Evolutionary conservation across 495 filamentous ascomycete genomes (phyloP), one percentile per base, ranked within the genome.

Genomic region (Tuber umbilicatum): DNA sequence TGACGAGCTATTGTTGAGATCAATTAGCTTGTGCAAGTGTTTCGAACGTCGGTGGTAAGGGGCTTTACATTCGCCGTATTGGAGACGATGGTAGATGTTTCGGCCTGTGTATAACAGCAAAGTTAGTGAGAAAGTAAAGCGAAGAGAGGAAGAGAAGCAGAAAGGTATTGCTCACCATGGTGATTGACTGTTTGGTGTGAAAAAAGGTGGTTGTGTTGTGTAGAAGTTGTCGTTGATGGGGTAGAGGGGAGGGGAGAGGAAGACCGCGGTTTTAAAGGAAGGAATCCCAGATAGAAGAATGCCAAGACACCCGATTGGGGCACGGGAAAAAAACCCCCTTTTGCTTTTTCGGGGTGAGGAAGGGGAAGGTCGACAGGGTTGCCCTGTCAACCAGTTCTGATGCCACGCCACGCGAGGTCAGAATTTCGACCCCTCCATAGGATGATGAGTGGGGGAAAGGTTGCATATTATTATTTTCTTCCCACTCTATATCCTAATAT

Each of bases 1-100:
- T 97, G 83, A 91, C 84, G 85, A 97, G 90, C 93, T 97, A 84
- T 82, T 73, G 71, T 79, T 39, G 31, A 76, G 38, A 70, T 47
- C 71, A 39, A 76, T 71, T 70, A 38, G 69, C 60, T 31, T 71
- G 21, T n/a, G 42, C 39, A 35, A 64, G 40, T 37, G 38, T 16
- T 35, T 68, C 2, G 39, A 3, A 70, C 10, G 55, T 23, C 19
- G 10, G 64, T 37, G 37, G 43, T 17, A 45, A 35, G 68, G 67
- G 42, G 75, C 2, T 73, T 73, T 68, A 82, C 81, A 74, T 83
- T 81, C 37, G 74, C 74, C 68, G 81, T 81, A 76, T 83, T 83
- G 35, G 81, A 83, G 69, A 83, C 60, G 40, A 70, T 75, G 23
- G 74, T 83, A 45, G 77, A 78, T 12, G n/a, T 31, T 16, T 73